Conservation (phyloP, 2,329 filamentous ascomycete genomes). For the Penicillium italicum region DNA sequence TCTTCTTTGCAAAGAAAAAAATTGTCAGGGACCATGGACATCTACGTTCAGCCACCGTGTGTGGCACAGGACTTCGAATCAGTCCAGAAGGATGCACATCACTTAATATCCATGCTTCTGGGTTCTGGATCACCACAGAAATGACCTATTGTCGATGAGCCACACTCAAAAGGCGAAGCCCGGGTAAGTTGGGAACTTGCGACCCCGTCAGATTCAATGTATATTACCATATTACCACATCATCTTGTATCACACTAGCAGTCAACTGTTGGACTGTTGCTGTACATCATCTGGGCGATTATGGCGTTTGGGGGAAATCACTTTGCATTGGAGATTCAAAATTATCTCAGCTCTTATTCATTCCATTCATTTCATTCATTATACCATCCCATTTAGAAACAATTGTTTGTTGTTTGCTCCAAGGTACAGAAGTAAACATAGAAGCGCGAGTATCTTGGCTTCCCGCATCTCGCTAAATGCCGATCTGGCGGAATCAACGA, state of each 20-base stretch:
- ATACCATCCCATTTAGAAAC: not conserved
- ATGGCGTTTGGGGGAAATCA: not conserved
- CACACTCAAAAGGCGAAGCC: not conserved
- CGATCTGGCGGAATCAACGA: slow-evolving; percentile 31
- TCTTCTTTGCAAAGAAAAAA: slow-evolving; percentile 1
- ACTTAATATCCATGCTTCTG: slow-evolving; percentile 10
- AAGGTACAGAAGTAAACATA: slow-evolving; percentile 13
- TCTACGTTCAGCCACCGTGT: slow-evolving; percentile 22
- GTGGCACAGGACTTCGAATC: slow-evolving; percentile 21
- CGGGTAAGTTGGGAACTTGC: not conserved
- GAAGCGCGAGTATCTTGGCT: slow-evolving; percentile 18
- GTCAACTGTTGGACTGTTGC: not conserved
- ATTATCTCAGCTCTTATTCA: not conserved
- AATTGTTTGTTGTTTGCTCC: slow-evolving; percentile 1
- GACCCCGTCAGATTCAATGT: not conserved
- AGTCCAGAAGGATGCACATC: slow-evolving; percentile 23
- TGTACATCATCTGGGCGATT: slow-evolving; percentile 1
- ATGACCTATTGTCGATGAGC: not conserved
- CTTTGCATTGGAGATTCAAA: not conserved
- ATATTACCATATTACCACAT: slow-evolving; percentile 2
- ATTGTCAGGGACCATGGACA: slow-evolving; percentile 38
- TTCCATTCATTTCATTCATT: not conserved
- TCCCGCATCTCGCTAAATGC: slow-evolving; percentile 32
- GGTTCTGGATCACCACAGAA: slow-evolving; percentile 2
- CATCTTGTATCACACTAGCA: slow-evolving; percentile 11